Conservation (phyloP, 1,284 basidiomycete species). For the Malassezia equina region DNA sequence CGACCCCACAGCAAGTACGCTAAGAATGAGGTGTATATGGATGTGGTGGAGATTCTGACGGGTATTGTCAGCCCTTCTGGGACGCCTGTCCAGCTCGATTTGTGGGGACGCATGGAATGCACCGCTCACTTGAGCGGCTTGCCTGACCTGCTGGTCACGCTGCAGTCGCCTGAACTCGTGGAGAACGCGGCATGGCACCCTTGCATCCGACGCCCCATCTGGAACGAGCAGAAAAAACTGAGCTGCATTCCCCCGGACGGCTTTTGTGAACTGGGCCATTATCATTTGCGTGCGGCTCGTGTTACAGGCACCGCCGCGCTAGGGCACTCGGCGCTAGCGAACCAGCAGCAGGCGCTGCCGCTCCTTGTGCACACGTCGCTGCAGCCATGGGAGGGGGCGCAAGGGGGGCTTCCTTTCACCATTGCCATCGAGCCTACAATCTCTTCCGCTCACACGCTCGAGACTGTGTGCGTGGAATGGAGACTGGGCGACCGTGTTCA, state of each 20-base stretch:
- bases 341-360: conserved; percentile 10
- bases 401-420: conserved; percentile 5
- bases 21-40: conserved; percentile 39
- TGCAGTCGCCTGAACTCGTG: conserved; percentile 55
- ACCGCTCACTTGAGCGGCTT: conserved; percentile 47
- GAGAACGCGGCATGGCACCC: conserved; percentile 77
- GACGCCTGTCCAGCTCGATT: conserved; percentile 23
- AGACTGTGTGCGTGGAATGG: conserved; percentile 29
- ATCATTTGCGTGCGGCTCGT: conserved; percentile 20
- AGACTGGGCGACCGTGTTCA: conserved; percentile 26
- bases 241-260: conserved; percentile 41
- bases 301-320: conserved; percentile 16
- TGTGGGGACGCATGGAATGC: conserved; percentile 25
- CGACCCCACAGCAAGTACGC: conserved; percentile 34
- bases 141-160: conserved; percentile 29
- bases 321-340: conserved; percentile 17
- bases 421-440: conserved; percentile 11
- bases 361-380: not conserved
- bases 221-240: conserved; percentile 49
- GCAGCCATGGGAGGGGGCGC: not conserved
- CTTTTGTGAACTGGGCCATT: conserved; percentile 24
- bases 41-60: conserved; percentile 31
- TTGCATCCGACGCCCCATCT: conserved; percentile 70
- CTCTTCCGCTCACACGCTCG: conserved; percentile 13
- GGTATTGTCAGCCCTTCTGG: conserved; percentile 51